Evolutionary conservation across 176 grass and related monocot genomes (phyloP).

Genomic region (Carex littledalei): DNA sequence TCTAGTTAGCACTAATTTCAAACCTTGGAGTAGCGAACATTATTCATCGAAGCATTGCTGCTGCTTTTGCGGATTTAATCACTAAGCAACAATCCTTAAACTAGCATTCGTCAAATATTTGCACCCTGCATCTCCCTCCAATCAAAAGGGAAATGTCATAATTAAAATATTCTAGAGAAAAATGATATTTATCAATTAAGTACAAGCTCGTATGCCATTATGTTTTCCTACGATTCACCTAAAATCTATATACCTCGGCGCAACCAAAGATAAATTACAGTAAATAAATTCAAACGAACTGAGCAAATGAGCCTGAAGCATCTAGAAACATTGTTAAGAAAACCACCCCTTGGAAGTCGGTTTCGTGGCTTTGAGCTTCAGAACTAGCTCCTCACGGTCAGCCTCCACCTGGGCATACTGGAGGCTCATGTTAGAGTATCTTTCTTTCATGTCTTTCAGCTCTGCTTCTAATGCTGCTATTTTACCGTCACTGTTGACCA

Average conservation of each 20-base stretch:
- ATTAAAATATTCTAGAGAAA: background rate
- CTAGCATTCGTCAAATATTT: background rate
- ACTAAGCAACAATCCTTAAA: background rate
- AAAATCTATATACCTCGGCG: slow-evolving; percentile 10
- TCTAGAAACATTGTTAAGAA: slow-evolving; percentile 32
- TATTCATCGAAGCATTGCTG: background rate
- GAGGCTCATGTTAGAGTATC: slow-evolving; percentile 61
- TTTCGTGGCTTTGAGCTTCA: slow-evolving; percentile 62
- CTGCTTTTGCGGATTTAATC: background rate
- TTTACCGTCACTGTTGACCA: slow-evolving; percentile 33
- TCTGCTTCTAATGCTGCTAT: slow-evolving; percentile 67
- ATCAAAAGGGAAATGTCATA: background rate
- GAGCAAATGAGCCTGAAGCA: slow-evolving; percentile 12
- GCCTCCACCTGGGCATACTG: slow-evolving; percentile 82
- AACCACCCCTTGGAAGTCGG: slow-evolving; percentile 71
- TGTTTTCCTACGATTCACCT: slow-evolving; percentile 25
- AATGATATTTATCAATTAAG: background rate
- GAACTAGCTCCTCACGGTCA: slow-evolving; percentile 70
- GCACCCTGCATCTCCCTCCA: background rate
- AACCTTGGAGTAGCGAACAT: background rate
- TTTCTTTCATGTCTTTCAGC: slow-evolving; percentile 71
- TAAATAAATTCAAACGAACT: slow-evolving; percentile 27
- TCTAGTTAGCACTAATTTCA: background rate
- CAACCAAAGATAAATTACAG: slow-evolving; percentile 7
- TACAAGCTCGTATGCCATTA: background rate